Percentiles rank a stretch among this genome's conserved stretches.
phyloP scores from a whole-genome alignment of 2,329 filamentous ascomycete genomes.

The Coniosporium tulheliwenetii region DNA sequence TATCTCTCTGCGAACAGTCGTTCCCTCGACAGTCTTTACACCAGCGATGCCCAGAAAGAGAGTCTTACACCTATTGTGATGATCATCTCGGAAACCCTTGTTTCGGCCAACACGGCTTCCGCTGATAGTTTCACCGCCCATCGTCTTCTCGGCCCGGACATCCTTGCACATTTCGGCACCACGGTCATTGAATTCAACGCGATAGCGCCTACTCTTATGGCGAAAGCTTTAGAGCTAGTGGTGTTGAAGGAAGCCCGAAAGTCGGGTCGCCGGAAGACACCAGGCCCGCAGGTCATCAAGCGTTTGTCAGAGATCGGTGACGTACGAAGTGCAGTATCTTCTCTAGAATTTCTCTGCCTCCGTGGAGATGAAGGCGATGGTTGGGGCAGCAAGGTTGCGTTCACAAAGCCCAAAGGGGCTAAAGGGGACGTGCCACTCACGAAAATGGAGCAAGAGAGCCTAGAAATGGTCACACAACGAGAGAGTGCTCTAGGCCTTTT shows the following conservation, averaged over 20 bases:
- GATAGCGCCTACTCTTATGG: slow-evolving; percentile 71
- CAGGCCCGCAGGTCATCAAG: slow-evolving; percentile 64
- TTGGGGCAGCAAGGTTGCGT: slow-evolving; percentile 60
- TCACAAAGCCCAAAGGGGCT: slow-evolving; percentile 51
- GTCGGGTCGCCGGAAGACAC: slow-evolving; percentile 59
- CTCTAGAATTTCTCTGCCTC: slow-evolving; percentile 81
- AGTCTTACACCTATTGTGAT: slow-evolving; percentile 62
- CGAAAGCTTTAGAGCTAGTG: slow-evolving; percentile 68
- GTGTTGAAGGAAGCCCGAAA: slow-evolving; percentile 72
- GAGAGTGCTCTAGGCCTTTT: slow-evolving; percentile 89
- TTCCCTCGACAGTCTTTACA: slow-evolving; percentile 29
- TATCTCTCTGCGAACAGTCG: slow-evolving; percentile 57
- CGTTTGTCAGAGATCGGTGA: slow-evolving; percentile 76
- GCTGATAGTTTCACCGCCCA: slow-evolving; percentile 90
- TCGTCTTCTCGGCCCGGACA: slow-evolving; percentile 71
- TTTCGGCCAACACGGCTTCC: slow-evolving; percentile 71
- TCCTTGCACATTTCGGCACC: slow-evolving; percentile 65
- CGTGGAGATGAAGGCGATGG: slow-evolving; percentile 59
- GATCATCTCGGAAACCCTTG: slow-evolving; percentile 77
- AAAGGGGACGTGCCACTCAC: slow-evolving; percentile 49
- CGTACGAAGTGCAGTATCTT: slow-evolving; percentile 80
- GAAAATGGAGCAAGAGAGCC: slow-evolving; percentile 59
- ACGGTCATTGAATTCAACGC: slow-evolving; percentile 83
- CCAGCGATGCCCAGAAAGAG: slow-evolving; percentile 14
- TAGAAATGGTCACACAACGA: slow-evolving; percentile 69